These are phyloP conservation scores for Moesziomyces sp. DNA, from an alignment of 1,284 basidiomycete species.

Conservation along the genomic window DNA sequence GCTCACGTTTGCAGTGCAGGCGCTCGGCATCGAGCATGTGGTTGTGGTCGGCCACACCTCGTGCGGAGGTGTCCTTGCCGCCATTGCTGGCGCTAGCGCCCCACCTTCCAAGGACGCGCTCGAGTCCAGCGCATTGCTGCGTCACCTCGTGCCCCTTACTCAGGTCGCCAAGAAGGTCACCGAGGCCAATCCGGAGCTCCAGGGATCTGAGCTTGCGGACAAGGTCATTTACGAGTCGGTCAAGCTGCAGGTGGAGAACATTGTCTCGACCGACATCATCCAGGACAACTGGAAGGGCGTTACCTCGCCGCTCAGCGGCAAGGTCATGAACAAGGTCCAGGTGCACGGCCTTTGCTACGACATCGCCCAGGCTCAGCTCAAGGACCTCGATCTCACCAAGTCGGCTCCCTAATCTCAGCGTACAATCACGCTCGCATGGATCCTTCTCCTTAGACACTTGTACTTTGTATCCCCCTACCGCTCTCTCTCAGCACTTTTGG, in stretches of 20 bases:
- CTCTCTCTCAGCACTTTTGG: not conserved
- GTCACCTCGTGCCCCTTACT: constrained; percentile 62
- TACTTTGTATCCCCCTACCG: constrained; percentile 3
- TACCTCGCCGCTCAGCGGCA: constrained; percentile 66
- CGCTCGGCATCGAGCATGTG: constrained; percentile 84
- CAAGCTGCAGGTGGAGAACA: constrained; percentile 78
- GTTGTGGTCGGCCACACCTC: constrained; percentile 72
- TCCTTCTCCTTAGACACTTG: not conserved
- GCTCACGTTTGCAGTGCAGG: constrained; percentile 81
- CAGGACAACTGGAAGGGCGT: constrained; percentile 79
- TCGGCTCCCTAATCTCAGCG: constrained; percentile 10
- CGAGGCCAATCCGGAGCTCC: constrained; percentile 29
- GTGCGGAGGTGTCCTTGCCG: constrained; percentile 69
- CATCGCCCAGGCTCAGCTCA: constrained; percentile 54
- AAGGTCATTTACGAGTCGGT: constrained; percentile 72
- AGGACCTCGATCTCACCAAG: constrained; percentile 33
- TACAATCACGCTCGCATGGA: not conserved
- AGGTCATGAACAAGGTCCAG: constrained; percentile 61
- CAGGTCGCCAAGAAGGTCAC: constrained; percentile 52
- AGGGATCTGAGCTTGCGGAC: constrained; percentile 27
- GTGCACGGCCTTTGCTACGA: constrained; percentile 62
- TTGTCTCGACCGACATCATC: constrained; percentile 76
- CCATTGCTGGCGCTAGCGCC: constrained; percentile 55
- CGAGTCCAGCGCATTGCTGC: constrained; percentile 45
- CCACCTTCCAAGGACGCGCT: constrained; percentile 33